phyloP scores from a whole-genome alignment of 768 basidiomycete species.

The Naganishia friedmannii region DNA sequence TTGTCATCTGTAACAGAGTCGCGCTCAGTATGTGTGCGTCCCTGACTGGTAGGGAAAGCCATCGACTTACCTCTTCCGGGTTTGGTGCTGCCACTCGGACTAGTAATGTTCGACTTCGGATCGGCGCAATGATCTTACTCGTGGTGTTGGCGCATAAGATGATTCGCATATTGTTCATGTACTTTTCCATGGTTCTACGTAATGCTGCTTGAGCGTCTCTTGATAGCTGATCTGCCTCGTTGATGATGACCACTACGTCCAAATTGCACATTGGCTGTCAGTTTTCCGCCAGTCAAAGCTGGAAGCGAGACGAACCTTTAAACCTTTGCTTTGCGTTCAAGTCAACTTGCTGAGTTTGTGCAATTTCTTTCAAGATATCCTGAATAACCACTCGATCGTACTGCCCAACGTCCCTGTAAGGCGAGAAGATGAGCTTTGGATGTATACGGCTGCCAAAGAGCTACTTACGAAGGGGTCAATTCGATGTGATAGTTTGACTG shows the following conservation, averaged over 20 bases:
- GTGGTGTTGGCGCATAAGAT: conserved; percentile 96
- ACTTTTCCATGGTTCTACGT: conserved; percentile 98
- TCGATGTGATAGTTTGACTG: conserved; percentile 98
- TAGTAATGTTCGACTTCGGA: conserved; percentile 88
- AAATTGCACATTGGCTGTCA: conserved; percentile 2
- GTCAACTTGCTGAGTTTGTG: conserved; percentile 97
- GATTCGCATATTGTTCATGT: conserved; percentile 95
- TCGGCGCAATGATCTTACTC: conserved; percentile 90
- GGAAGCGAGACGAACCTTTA: conserved; percentile 65
- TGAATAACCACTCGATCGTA: conserved; percentile 94
- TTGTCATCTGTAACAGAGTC: conserved; percentile 63
- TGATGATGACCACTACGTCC: conserved; percentile 84
- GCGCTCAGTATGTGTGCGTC: conserved; percentile 13
- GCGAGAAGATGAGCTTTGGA: neutral
- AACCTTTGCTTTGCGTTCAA: conserved; percentile 90
- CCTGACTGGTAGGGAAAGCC: neutral
- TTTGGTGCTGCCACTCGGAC: conserved; percentile 88
- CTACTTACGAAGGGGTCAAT: conserved; percentile 82
- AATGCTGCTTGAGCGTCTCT: conserved; percentile 96
- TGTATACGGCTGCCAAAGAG: neutral
- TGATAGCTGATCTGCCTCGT: conserved; percentile 90
- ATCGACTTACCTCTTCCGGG: conserved; percentile 64
- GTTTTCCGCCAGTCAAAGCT: too few species aligned
- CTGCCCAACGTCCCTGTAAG: conserved; percentile 82
- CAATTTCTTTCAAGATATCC: conserved; percentile 95